Evolutionary conservation across 2,329 filamentous ascomycete species (phyloP).

Genomic region (Chrysoporthe deuterocubensis): DNA sequence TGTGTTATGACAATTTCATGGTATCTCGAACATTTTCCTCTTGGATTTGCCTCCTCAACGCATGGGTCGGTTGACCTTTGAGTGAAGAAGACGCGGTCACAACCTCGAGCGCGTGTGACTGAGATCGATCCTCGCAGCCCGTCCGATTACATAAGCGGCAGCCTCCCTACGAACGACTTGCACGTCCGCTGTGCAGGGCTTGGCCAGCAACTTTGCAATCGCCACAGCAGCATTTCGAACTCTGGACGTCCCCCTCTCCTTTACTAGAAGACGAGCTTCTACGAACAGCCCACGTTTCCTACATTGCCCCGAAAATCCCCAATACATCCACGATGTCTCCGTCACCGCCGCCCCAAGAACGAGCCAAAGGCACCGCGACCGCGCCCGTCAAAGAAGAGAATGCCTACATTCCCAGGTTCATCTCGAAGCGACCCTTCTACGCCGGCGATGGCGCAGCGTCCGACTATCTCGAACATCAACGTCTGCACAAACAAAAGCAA

Average conservation of each 20-base stretch:
- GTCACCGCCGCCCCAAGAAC: conserved; percentile 21
- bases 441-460: conserved; percentile 74
- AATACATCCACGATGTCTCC: conserved; percentile 30
- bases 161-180: background rate
- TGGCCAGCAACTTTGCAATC: background rate
- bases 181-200: background rate
- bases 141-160: background rate
- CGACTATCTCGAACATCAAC: conserved; percentile 97
- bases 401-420: conserved; percentile 97
- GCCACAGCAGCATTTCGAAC: background rate
- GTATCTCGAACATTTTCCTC: background rate
- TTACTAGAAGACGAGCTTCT: background rate
- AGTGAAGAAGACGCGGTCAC: background rate
- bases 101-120: conserved; percentile 7
- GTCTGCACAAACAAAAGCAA: conserved; percentile 75
- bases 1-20: too few relatives aligned
- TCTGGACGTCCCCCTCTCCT: background rate
- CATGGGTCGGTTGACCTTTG: background rate
- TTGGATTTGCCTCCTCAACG: background rate
- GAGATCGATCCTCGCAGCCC: conserved; percentile 7
- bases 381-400: conserved; percentile 77
- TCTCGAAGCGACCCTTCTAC: conserved; percentile 97
- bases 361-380: conserved; percentile 14
- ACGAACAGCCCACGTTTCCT: too few relatives aligned
- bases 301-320: background rate